Evolutionary conservation across 2,329 filamentous ascomycete genomes (phyloP).

Genomic region (Rhytidhysteron rufulum): DNA sequence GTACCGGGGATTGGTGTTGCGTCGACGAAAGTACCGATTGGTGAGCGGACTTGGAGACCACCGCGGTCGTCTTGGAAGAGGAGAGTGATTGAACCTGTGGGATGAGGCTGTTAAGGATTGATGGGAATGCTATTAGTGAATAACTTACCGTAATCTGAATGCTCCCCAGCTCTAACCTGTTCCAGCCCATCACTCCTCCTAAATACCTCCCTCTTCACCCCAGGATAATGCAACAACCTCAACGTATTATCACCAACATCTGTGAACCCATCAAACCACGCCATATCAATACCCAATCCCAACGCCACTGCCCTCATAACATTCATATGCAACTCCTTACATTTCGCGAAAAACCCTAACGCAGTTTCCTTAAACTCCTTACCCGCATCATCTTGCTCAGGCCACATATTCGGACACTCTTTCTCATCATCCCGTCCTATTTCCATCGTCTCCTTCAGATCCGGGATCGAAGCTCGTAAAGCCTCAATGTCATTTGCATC

Average conservation of each 20-base stretch:
- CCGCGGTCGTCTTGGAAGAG: conserved; percentile 53
- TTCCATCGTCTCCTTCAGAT: conserved; percentile 58
- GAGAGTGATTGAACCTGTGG: conserved; percentile 36
- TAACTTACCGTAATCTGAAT: conserved; percentile 61
- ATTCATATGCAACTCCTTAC: conserved; percentile 69
- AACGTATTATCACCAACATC: conserved; percentile 53
- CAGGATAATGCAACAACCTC: conserved; percentile 72
- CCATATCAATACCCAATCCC: conserved; percentile 68
- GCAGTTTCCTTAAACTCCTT: conserved; percentile 67
- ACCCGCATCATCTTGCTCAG: conserved; percentile 50
- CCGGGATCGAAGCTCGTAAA: conserved; percentile 32
- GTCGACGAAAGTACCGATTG: conserved; percentile 74
- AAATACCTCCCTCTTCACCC: conserved; percentile 64
- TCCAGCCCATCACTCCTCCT: conserved; percentile 63
- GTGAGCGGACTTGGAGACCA: conserved; percentile 62
- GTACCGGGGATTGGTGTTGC: conserved; percentile 77
- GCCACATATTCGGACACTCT: conserved; percentile 75
- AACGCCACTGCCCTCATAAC: conserved; percentile 82
- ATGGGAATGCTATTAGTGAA: neutral
- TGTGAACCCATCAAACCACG: conserved; percentile 74
- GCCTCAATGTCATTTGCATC: conserved; percentile 33
- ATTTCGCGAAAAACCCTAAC: conserved; percentile 69
- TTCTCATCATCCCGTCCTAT: conserved; percentile 59
- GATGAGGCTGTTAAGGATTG: neutral
- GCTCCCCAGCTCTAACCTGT: conserved; percentile 73